These are phyloP conservation scores for Pseudogymnoascus sp. DNA, from an alignment of 2,329 filamentous ascomycete genomes.

Conservation along the genomic window DNA sequence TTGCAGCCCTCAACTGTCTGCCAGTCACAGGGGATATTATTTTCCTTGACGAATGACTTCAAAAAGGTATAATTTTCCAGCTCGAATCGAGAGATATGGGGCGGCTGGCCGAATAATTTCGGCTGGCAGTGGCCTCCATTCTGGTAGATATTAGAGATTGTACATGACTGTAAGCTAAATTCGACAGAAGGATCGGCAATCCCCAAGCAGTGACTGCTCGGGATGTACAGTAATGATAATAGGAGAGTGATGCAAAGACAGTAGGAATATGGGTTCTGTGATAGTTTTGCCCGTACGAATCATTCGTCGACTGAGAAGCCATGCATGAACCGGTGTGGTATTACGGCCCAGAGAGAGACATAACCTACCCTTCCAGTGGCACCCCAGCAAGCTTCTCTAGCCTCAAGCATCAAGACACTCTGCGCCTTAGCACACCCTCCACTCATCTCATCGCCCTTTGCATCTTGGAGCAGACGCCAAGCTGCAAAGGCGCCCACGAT, in stretches of 20 bases:
- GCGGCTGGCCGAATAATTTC: slow-evolving; percentile 50
- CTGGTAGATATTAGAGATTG: slow-evolving; percentile 27
- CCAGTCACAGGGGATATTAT: slow-evolving; percentile 64
- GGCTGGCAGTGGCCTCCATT: slow-evolving; percentile 72
- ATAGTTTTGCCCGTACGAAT: background rate
- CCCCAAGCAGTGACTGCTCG: background rate
- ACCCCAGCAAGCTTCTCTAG: slow-evolving; percentile 71
- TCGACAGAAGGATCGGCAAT: background rate
- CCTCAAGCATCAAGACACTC: slow-evolving; percentile 65
- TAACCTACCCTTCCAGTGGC: slow-evolving; percentile 69
- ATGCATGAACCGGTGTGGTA: background rate
- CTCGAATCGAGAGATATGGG: slow-evolving; percentile 62
- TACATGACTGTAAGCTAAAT: background rate
- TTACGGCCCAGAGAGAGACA: background rate
- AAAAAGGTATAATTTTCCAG: slow-evolving; percentile 58
- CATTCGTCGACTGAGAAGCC: background rate
- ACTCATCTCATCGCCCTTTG: slow-evolving; percentile 25
- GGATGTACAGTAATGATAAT: background rate
- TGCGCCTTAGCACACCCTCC: slow-evolving; percentile 19
- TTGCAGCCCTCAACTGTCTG: slow-evolving; percentile 54
- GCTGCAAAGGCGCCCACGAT: slow-evolving; percentile 69
- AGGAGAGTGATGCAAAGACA: slow-evolving; percentile 3
- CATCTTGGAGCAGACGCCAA: slow-evolving; percentile 45
- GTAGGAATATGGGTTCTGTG: background rate
- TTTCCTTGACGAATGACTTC: slow-evolving; percentile 44